A percentile compares a stretch with the other conserved stretches of the same genome.
Conservation (phyloP, 176 grass and related monocot genomes). For the Musa itinerans region DNA sequence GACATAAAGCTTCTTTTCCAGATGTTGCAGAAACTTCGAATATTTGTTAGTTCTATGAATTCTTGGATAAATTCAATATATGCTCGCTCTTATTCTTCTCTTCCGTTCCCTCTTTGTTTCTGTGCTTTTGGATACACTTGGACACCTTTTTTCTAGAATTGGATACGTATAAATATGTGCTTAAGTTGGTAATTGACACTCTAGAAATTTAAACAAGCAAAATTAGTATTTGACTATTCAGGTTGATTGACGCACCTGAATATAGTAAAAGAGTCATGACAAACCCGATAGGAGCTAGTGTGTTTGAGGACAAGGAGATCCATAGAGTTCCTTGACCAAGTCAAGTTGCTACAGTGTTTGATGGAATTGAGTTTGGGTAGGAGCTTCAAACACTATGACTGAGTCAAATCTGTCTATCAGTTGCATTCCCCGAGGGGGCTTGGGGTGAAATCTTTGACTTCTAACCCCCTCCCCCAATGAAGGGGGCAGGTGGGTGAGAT, state of each 20-base stretch:
- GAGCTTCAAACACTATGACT: too few relatives aligned
- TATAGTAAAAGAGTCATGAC: background rate
- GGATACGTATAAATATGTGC: too few relatives aligned
- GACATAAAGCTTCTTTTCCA: slow-evolving; percentile 88
- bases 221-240: background rate
- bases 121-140: slow-evolving; percentile 16
- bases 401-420: too few relatives aligned
- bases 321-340: too few relatives aligned
- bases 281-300: too few relatives aligned
- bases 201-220: background rate
- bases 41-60: slow-evolving; percentile 57
- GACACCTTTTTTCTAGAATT: slow-evolving; percentile 5
- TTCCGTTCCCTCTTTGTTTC: background rate
- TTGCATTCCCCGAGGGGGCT: too few relatives aligned
- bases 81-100: background rate
- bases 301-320: too few relatives aligned
- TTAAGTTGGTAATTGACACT: background rate
- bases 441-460: too few relatives aligned
- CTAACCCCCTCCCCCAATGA: too few relatives aligned
- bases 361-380: too few relatives aligned
- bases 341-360: too few relatives aligned
- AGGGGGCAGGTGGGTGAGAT: too few relatives aligned
- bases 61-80: background rate
- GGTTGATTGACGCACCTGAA: background rate
- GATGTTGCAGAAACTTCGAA: slow-evolving; percentile 71